Evolutionary conservation across 108 stramenopile genomes (phyloP), one percentile per base, ranked within the genome.

Genomic region (Chaetoceros tenuissimus): DNA sequence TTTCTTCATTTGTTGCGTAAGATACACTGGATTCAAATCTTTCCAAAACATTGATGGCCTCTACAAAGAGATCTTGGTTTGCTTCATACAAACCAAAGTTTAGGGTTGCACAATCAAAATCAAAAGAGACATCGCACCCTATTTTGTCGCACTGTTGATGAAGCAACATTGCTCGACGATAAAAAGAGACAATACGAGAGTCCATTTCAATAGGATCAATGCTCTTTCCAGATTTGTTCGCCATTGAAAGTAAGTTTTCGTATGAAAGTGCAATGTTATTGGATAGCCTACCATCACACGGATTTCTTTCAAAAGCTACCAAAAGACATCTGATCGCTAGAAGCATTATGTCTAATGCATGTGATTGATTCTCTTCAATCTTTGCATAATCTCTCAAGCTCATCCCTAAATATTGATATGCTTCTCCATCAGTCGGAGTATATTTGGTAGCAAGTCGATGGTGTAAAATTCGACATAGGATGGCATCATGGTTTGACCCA

Each of bases 391-490:
- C 76, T 46, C 75, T 43, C 26, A 81, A 51, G 17, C 75, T 75
- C 61, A 72, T 81, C 18, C 84, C 80, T 8, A 81, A 57, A 53
- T 80, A 85, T 28, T 80, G 78, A 53, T 62, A 77, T 2, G 84
- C 84, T 67, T 85, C 84, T 23, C 84, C 84, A 56, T 85, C 84
- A 27, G 47, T 30, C 0, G 68, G 67, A 26, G 65, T 57, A 18
- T 55, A 21, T 47, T 60, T 50, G 45, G 80, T 60, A 0, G 84
- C 80, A 48, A 79, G 64, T 51, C 71, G 59, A 53, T 78, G 72
- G 53, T 81, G 74, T 3, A 50, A 28, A 22, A 78, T 63, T 20
- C 76, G 71, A 53, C 83, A 81, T 19, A 71, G 26, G 19, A 58
- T 54, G 3, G 69, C n/a, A n/a, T n/a, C n/a, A n/a, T n/a, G n/a